Evolutionary conservation across 2,329 filamentous ascomycete species (phyloP).

Genomic region (Madurella fahalii): DNA sequence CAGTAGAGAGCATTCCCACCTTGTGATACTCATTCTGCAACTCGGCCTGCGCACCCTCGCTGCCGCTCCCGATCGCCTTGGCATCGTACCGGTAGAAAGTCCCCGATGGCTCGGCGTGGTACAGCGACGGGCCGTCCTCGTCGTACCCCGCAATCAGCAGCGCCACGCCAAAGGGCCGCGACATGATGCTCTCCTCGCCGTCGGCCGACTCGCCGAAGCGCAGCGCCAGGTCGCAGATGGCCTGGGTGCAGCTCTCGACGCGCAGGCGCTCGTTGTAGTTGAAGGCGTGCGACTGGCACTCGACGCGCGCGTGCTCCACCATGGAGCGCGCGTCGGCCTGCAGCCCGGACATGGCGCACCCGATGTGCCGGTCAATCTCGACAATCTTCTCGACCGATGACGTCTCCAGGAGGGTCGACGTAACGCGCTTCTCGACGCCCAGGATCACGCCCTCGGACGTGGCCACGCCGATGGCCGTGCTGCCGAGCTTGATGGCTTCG

Average conservation of each 20-base stretch:
- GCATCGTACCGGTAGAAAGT: conserved; percentile 99
- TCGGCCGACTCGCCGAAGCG: conserved; percentile 96
- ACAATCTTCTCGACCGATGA: conserved; percentile 99
- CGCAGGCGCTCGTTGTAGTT: conserved; percentile 94
- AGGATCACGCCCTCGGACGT: conserved; percentile 94
- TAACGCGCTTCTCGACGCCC: conserved; percentile 98
- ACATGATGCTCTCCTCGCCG: conserved; percentile 98
- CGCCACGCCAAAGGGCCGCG: conserved; percentile 91
- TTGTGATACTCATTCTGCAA: conserved; percentile 99
- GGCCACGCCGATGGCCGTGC: conserved; percentile 95
- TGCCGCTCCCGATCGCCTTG: conserved; percentile 96
- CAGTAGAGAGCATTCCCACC: conserved; percentile 38
- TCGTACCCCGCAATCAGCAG: conserved; percentile 95
- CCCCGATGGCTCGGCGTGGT: conserved; percentile 95
- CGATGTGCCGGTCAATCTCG: conserved; percentile 98
- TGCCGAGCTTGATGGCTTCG: conserved; percentile 99
- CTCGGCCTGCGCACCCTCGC: conserved; percentile 95
- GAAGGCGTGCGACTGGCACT: conserved; percentile 95
- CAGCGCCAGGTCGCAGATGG: conserved; percentile 94
- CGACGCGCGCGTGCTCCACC: conserved; percentile 96
- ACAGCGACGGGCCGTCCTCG: conserved; percentile 93
- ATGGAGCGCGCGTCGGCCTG: conserved; percentile 97
- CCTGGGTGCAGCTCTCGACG: conserved; percentile 97
- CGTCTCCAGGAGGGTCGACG: conserved; percentile 92
- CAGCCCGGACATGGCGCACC: conserved; percentile 96